Evolutionary conservation across 1,139 yeast genomes (phyloP), one percentile per base, ranked within the genome.

Genomic region (Scheffersomyces parashehatae): DNA sequence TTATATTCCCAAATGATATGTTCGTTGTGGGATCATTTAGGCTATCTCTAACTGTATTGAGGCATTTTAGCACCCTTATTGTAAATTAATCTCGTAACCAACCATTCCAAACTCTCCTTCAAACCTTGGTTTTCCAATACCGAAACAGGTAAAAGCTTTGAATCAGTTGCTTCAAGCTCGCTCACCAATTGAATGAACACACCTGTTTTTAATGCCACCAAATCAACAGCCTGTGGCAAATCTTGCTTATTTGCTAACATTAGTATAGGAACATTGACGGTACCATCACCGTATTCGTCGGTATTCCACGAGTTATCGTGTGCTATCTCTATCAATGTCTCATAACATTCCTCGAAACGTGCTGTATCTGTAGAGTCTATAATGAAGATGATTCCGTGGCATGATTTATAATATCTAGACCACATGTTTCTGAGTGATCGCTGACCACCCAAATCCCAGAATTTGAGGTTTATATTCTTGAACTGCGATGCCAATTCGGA

Each of bases 361-460:
- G 80, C 85, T 12, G 85, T 76, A 60, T 91, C 97, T 0, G 96
- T 83, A 5, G 97, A 88, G 61, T 93, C 99, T 11, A 93, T 91
- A 29, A 93, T 85, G 62, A 91, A 93, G 37, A 93, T 85, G 29
- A 93, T 88, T 0, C 95, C 98, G 64, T 93, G 97, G 44, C 97
- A 88, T 44, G 85, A 87, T 26, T 75, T 71, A 65, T 83, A 93
- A 68, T 93, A 93, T 46, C 89, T 81, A 11, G 85, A 77, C 99
- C 99, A 93, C 76, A 93, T 75, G 32, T 82, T 73, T 39, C 98
- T 74, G 41, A 93, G 70, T 24, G 88, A 75, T 58, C 82, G 84
- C 64, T 93, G 98, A 5, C 99, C 99, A 7, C 98, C 98, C 35
- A 93, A 82, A 64, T 93, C 99, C 98, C 98, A 93, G 54, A 93